Conservation (phyloP, 148 eudicot species). For the Vaccinium vitisidaea region DNA sequence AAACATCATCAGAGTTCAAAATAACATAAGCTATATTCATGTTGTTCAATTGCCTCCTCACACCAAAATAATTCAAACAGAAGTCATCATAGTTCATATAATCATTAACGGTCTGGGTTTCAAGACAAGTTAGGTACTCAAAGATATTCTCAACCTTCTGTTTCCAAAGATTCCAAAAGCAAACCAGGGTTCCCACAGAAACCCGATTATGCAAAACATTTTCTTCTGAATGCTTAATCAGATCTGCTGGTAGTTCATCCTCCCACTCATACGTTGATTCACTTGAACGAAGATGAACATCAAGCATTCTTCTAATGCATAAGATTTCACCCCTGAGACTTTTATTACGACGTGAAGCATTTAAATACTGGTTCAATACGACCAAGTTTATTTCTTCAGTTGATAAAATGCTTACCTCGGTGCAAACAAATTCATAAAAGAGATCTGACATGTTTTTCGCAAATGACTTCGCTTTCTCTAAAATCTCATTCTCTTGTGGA, state of each 20-base stretch:
- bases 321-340: constrained; percentile 41
- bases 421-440: constrained; percentile 38
- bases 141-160: constrained; percentile 28
- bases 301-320: constrained; percentile 43
- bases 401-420: constrained; percentile 38
- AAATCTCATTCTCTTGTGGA: constrained; percentile 37
- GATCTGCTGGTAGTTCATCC: constrained; percentile 20
- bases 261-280: constrained; percentile 34
- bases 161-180: constrained; percentile 50
- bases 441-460: constrained; percentile 29
- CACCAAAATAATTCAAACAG: constrained; percentile 55
- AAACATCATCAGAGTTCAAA: constrained; percentile 47
- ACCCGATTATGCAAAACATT: constrained; percentile 28
- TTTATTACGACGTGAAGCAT: constrained; percentile 20
- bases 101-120: constrained; percentile 13
- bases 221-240: constrained; percentile 20
- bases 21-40: constrained; percentile 25
- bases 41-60: constrained; percentile 24
- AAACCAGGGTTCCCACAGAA: constrained; percentile 38
- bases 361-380: constrained; percentile 27
- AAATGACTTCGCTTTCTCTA: constrained; percentile 38
- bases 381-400: constrained; percentile 26
- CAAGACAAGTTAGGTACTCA: constrained; percentile 24
- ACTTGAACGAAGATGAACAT: constrained; percentile 29
- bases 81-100: constrained; percentile 31